phyloP scores from a whole-genome alignment of 2,329 filamentous ascomycete species.

The Trichoderma arundinaceum region DNA sequence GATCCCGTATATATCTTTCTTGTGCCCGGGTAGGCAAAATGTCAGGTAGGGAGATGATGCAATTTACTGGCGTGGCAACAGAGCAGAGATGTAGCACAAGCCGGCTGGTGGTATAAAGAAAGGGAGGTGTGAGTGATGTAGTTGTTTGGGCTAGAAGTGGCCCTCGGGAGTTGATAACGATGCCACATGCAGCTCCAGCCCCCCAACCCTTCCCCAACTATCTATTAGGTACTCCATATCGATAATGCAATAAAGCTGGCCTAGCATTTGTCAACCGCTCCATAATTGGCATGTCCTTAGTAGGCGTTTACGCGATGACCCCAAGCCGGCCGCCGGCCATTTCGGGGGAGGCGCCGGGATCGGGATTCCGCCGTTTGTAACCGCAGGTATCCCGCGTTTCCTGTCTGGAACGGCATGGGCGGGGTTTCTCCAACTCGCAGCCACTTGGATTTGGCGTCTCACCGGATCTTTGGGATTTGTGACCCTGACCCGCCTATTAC shows the following conservation, averaged over 20 bases:
- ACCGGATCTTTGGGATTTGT: too few relatives aligned
- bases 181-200: conserved; percentile 10
- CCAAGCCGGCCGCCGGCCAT: conserved; percentile 3
- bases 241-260: conserved; percentile 19
- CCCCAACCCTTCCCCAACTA: conserved; percentile 3
- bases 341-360: conserved; percentile 30
- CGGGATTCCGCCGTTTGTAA: conserved; percentile 32
- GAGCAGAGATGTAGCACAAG: background rate
- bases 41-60: background rate
- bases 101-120: background rate
- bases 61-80: too few relatives aligned
- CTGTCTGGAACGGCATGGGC: background rate
- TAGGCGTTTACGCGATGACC: conserved; percentile 21
- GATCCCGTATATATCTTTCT: background rate
- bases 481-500: conserved; percentile 6
- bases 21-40: background rate
- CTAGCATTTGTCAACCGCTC: conserved; percentile 26
- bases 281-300: conserved; percentile 15
- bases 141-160: background rate
- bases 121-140: conserved; percentile 13
- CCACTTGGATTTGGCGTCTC: too few relatives aligned
- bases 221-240: background rate
- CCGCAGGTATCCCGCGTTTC: conserved; percentile 30
- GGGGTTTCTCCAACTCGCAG: too few relatives aligned
- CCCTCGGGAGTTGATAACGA: conserved; percentile 13